Evolutionary conservation across 2,329 filamentous ascomycete genomes (phyloP).

Genomic region (Phyllachora maydis): DNA sequence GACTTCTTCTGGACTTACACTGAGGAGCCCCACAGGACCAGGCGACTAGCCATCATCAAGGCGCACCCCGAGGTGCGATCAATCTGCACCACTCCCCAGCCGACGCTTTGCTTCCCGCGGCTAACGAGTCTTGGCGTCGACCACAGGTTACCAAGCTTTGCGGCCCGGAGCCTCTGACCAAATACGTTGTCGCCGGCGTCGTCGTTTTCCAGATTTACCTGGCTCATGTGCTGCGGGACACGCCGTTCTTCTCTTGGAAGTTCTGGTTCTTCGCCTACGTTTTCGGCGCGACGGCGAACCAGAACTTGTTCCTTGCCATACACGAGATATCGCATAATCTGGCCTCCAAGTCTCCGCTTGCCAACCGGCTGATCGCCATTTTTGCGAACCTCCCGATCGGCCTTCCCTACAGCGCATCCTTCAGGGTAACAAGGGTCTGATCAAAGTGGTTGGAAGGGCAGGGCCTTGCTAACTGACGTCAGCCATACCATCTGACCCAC

Average conservation of each 20-base stretch:
- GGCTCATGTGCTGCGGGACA: conserved; percentile 58
- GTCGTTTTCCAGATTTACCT: conserved; percentile 63
- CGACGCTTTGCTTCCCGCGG: no score
- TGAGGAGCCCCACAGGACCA: conserved; percentile 85
- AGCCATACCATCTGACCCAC: conserved; percentile 95
- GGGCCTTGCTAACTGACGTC: no score
- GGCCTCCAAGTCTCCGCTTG: conserved; percentile 62
- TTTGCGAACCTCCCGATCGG: conserved; percentile 93
- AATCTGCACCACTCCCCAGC: no score
- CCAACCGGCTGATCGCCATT: conserved; percentile 75
- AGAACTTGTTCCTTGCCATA: conserved; percentile 96
- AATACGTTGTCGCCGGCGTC: conserved; percentile 73
- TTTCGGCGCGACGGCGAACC: conserved; percentile 85
- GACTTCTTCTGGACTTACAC: conserved; percentile 98
- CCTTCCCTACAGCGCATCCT: conserved; percentile 87
- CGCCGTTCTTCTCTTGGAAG: conserved; percentile 59
- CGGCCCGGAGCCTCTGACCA: conserved; percentile 85
- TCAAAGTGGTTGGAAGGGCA: no score
- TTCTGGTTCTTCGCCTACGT: conserved; percentile 82
- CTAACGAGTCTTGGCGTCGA: no score
- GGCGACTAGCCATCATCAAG: conserved; percentile 89
- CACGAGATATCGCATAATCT: conserved; percentile 98
- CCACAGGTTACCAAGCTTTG: conserved; percentile 95
- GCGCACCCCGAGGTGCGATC: conserved; percentile 71
- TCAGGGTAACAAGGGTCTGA: no score